A percentile compares a stretch with the other conserved stretches of the same genome.
Evolutionary conservation across 768 basidiomycete species (phyloP).

Genomic region (Paxillus involutus): DNA sequence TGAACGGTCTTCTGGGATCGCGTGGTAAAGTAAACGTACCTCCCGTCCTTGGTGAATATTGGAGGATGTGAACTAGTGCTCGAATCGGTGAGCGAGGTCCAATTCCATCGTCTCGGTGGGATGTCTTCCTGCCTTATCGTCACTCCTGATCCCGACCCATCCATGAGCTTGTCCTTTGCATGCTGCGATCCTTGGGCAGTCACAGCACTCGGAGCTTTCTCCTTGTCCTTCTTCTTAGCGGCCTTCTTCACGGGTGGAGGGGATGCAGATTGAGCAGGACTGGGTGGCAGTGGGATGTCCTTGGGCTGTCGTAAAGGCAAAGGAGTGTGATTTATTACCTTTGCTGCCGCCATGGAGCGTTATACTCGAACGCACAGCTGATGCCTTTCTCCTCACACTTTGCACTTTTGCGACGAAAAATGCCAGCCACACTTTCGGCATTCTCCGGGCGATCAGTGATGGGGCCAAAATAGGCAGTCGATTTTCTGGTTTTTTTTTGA

Average conservation of each 20-base stretch:
- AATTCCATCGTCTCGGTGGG: slow-evolving; percentile 42
- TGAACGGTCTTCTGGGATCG: slow-evolving; percentile 14
- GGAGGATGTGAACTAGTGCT: slow-evolving; percentile 64
- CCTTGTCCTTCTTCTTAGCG: slow-evolving; percentile 48
- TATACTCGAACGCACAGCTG: neutral
- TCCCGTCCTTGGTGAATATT: slow-evolving; percentile 86
- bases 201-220: slow-evolving; percentile 40
- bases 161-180: slow-evolving; percentile 15
- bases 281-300: slow-evolving; percentile 33
- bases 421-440: slow-evolving; percentile 10
- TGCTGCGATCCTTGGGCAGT: slow-evolving; percentile 11
- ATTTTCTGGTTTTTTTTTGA: neutral
- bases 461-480: neutral
- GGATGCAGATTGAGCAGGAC: slow-evolving; percentile 17
- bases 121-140: neutral
- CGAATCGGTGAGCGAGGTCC: slow-evolving; percentile 72
- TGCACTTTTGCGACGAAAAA: slow-evolving; percentile 6
- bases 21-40: slow-evolving; percentile 43
- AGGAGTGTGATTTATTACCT: slow-evolving; percentile 14
- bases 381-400: neutral
- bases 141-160: slow-evolving; percentile 3
- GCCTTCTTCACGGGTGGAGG: slow-evolving; percentile 22
- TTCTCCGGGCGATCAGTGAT: neutral
- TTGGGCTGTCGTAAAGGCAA: slow-evolving; percentile 36
- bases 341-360: slow-evolving; percentile 13